Base-by-base conservation (phyloP, 1,284 basidiomycete genomes). In the Pseudomicrostroma phylloplanum region DNA sequence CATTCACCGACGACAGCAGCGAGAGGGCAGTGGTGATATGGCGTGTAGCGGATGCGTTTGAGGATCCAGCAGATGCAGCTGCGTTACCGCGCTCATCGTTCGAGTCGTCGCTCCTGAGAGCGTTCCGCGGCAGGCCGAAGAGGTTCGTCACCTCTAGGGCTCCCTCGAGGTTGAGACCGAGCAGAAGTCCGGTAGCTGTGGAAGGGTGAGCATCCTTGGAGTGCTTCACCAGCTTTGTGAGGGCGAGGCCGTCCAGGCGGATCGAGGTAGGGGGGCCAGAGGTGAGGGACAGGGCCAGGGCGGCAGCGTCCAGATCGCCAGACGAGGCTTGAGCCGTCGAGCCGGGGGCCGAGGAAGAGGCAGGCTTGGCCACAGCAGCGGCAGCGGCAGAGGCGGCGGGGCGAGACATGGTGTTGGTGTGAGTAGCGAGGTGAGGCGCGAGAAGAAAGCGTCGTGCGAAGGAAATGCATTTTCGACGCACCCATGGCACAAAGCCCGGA, bases 1-100 rank as follows among this genome's bases (percentile, higher is more conserved):
- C 87, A 79, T 92, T 90, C 64, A 97, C 91, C 79, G 96, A 91
- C 75, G 89, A 88, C 76, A 94, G 82, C 48, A 90, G 88, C 59
- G 88, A 86, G 56, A 94, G 17, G 51, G 51, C 51, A 13, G 19
- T 26, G 21, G 85, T 82, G 77, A 92, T 91, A 80, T 93, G 93
- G 66, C 77, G 77, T 61, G 76, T 71, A 43, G 76, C 77, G 63
- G 65, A 57, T n/a, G 46, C 6, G 17, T 23, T 15, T 55, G 65
- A 48, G 15, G 60, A 60, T 3, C 30, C 30, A 43, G 25, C 48
- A 55, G 12, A 36, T 17, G 39, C 41, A 25, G 41, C 30, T 41
- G 23, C 74, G 61, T 72, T 67, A 57, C 72, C 73, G 46, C 77
- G 75, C 30, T 72, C 67, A 46, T 72, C 72, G 57, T 72, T 71